Evolutionary conservation across 495 filamentous ascomycete genomes (phyloP), one percentile per base, ranked within the genome.

Genomic region (Aspergillus nidulans): DNA sequence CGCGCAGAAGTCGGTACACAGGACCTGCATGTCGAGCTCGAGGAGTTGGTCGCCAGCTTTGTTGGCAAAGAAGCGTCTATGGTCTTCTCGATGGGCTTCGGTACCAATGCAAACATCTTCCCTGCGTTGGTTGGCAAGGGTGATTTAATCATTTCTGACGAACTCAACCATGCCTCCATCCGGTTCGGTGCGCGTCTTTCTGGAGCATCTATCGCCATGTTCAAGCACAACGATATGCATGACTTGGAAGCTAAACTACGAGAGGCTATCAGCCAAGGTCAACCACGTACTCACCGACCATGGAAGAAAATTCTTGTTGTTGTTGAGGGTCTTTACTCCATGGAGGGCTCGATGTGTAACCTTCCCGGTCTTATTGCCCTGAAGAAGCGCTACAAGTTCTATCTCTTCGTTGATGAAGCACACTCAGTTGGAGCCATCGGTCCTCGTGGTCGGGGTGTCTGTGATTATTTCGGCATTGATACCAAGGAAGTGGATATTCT

Each of bases 251-350:
- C 78, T 23, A 81, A 85, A 58, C 82, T 98, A 16, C 87, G 94
- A 38, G 92, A 97, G 65, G 85, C 84, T 53, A 97, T 98, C 63
- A 90, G 91, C 34, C 91, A 97, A 73, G 94, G 94, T 15, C 94
- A 98, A 59, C 95, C 95, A 24, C 86, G 94, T 55, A 97, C 92
- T 18, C 94, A 98, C 66, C 87, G 94, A 8, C 94, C 94, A 10
- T 98, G 94, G 94, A 95, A 92, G 79, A 97, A 96, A 81, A 97
- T 98, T 55, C 74, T 98, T 43, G 90, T 98, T 47, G 91, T 92
- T 30, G 90, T 98, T 34, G 94, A 98, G 68, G 94, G 94, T 55
- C 81, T 98, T 0, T 98, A 98, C 76, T 97, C 92, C 2, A 98
- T 98, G 94, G 94, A 98, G 72, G 94, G 94, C 26, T 96, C 92